These are phyloP conservation scores for Avena insularis DNA, from an alignment of 176 grass and related monocot species.

Conservation along the genomic window DNA sequence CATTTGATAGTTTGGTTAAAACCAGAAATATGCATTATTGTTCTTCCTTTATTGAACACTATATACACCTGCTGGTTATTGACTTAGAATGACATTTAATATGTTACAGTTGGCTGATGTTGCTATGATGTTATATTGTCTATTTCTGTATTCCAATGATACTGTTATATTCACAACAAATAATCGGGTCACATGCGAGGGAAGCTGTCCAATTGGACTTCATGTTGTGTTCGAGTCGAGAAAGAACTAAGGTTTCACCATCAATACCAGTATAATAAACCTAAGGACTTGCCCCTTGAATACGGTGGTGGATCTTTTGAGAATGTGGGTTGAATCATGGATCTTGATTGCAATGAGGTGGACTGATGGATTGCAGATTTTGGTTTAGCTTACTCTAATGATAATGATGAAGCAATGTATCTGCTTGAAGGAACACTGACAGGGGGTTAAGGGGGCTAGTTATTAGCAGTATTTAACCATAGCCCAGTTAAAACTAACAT, in stretches of 20 bases:
- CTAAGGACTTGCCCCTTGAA: background rate
- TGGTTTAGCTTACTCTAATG: background rate
- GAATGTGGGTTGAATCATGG: background rate
- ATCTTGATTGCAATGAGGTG: background rate
- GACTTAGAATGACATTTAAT: background rate
- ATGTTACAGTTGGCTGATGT: background rate
- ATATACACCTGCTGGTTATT: background rate
- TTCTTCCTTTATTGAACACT: background rate
- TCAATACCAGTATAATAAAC: background rate
- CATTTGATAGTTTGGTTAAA: background rate
- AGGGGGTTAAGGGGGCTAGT: too few relatives aligned
- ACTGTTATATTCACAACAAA: background rate
- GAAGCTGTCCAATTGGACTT: background rate
- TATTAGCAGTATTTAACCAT: background rate
- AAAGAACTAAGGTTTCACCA: constrained; percentile 2
- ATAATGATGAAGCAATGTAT: too few relatives aligned
- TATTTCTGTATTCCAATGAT: background rate
- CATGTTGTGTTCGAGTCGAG: background rate
- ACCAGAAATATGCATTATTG: background rate
- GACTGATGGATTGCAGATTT: background rate
- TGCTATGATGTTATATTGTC: background rate
- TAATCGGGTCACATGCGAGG: background rate
- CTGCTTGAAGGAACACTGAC: too few relatives aligned
- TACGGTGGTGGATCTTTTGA: background rate
- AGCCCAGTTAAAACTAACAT: background rate